phyloP scores from a whole-genome alignment of 345 rosid species.

The Arabis hirsuta region DNA sequence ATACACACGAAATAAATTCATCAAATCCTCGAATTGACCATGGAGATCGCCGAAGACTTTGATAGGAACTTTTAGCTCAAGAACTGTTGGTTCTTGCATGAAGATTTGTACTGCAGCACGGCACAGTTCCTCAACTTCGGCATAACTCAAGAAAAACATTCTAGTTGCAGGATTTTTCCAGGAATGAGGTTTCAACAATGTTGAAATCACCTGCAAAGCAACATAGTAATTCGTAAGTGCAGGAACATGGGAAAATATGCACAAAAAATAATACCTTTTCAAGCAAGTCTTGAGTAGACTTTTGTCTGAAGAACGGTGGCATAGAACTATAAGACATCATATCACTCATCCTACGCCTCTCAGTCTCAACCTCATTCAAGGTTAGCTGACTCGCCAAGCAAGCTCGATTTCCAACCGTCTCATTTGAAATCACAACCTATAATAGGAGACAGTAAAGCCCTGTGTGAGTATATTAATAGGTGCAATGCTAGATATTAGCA shows the following conservation, averaged over 20 bases:
- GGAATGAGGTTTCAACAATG: slow-evolving; percentile 71
- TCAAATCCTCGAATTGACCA: slow-evolving; percentile 83
- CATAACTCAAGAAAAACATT: slow-evolving; percentile 71
- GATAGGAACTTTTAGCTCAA: slow-evolving; percentile 75
- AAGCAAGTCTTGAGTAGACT: slow-evolving; percentile 71
- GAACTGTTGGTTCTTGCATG: slow-evolving; percentile 77
- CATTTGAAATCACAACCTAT: slow-evolving; percentile 79
- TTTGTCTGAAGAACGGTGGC: background rate
- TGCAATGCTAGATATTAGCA: background rate
- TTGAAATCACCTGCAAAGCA: slow-evolving; percentile 67
- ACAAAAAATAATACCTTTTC: slow-evolving; percentile 54
- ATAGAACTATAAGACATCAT: too few species aligned
- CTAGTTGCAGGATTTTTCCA: slow-evolving; percentile 77
- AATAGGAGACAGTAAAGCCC: background rate
- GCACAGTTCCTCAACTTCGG: slow-evolving; percentile 78
- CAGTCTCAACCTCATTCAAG: slow-evolving; percentile 72
- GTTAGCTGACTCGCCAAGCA: slow-evolving; percentile 77
- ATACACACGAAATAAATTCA: slow-evolving; percentile 78
- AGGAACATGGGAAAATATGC: slow-evolving; percentile 6
- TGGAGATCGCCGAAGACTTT: slow-evolving; percentile 91
- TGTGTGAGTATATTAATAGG: background rate
- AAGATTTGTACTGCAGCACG: slow-evolving; percentile 66
- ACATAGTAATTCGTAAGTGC: slow-evolving; percentile 11
- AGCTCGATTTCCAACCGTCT: slow-evolving; percentile 65
- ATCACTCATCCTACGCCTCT: slow-evolving; percentile 50